Evolutionary conservation across 495 filamentous ascomycete species (phyloP).

Genomic region (Daldinia grandis): DNA sequence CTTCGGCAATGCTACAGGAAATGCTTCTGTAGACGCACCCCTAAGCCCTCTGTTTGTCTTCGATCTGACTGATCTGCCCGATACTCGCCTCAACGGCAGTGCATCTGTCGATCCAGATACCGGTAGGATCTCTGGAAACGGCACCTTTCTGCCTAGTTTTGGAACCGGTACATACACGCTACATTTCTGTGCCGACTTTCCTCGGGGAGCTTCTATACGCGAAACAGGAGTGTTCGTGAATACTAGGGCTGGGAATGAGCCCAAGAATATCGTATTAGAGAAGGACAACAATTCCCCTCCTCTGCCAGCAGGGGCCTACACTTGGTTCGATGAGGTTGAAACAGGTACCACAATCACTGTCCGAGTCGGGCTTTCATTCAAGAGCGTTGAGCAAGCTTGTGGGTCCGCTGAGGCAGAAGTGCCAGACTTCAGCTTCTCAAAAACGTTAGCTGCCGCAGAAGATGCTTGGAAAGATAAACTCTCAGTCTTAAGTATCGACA

Average conservation of each 20-base stretch:
- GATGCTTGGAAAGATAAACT: constrained; percentile 67
- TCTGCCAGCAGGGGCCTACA: constrained; percentile 67
- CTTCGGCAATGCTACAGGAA: constrained; percentile 48
- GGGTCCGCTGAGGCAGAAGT: constrained; percentile 68
- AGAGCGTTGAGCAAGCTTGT: constrained; percentile 68
- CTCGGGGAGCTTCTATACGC: constrained; percentile 60
- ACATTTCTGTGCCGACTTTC: constrained; percentile 72
- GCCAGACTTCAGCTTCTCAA: constrained; percentile 65
- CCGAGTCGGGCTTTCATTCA: constrained; percentile 70
- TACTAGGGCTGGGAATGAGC: constrained; percentile 58
- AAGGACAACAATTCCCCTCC: constrained; percentile 64
- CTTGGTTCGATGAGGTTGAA: constrained; percentile 59
- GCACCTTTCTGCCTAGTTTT: constrained; percentile 70
- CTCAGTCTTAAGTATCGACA: constrained; percentile 58
- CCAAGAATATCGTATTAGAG: constrained; percentile 59
- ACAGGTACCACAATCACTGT: constrained; percentile 56
- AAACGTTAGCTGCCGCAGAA: constrained; percentile 58
- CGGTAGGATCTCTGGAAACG: constrained; percentile 69
- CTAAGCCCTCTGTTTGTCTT: constrained; percentile 66
- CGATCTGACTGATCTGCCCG: constrained; percentile 69
- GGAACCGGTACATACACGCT: constrained; percentile 66
- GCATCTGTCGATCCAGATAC: constrained; percentile 58
- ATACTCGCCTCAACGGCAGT: constrained; percentile 65
- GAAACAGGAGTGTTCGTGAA: constrained; percentile 70
- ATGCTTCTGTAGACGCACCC: constrained; percentile 47